phyloP scores from a whole-genome alignment of 257 asterid genomes.

The Cordia subcordata region DNA sequence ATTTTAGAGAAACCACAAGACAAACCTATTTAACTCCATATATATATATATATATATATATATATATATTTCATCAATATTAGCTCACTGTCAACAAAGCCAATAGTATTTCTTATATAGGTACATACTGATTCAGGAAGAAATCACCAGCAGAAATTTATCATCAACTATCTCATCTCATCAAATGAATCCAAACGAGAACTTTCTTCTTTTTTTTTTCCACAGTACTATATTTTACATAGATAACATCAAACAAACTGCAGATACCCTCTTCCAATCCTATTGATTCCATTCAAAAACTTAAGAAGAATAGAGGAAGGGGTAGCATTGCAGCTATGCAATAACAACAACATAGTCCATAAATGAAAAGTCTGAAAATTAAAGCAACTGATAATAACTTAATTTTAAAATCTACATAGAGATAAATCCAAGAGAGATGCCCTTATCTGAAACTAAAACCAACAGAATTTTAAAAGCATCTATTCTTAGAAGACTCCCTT shows the following conservation, averaged over 20 bases:
- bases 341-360: too few relatives aligned
- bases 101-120: too few relatives aligned
- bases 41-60: too few relatives aligned
- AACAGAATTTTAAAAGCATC: conserved; percentile 5
- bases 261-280: not conserved
- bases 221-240: not conserved
- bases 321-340: not conserved
- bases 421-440: not conserved
- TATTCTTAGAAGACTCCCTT: not conserved
- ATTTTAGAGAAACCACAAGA: too few relatives aligned
- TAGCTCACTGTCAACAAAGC: too few relatives aligned
- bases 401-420: not conserved
- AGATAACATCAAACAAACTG: not conserved
- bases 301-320: conserved; percentile 2
- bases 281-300: conserved; percentile 9
- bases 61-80: too few relatives aligned
- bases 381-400: not conserved
- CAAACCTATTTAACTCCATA: too few relatives aligned
- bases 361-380: not conserved
- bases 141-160: too few relatives aligned
- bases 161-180: too few relatives aligned
- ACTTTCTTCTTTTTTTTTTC: too few relatives aligned
- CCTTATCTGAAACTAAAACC: conserved; percentile 5
- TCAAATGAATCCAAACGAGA: too few relatives aligned
- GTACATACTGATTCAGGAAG: too few relatives aligned